These are phyloP conservation scores for Mycena leptocephala DNA, from an alignment of 768 basidiomycete genomes.

Conservation along the genomic window DNA sequence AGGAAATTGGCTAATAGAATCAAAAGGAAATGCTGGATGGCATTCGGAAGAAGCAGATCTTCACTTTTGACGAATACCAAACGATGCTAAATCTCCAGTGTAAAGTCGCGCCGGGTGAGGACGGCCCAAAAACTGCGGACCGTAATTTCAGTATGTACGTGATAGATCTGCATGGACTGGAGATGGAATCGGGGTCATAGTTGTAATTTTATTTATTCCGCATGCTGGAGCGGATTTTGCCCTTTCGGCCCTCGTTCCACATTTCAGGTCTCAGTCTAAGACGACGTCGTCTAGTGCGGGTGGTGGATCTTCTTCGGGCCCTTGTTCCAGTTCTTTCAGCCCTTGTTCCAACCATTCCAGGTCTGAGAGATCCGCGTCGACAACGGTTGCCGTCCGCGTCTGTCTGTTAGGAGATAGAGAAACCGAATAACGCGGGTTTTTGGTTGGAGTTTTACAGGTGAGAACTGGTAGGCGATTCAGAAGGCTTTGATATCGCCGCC, in stretches of 20 bases:
- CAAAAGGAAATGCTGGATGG: slow-evolving; percentile 83
- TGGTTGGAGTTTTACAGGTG: slow-evolving; percentile 45
- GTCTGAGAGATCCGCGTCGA: slow-evolving; percentile 1
- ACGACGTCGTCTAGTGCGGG: no score
- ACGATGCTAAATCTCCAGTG: slow-evolving; percentile 93
- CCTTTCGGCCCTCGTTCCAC: no score
- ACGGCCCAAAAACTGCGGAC: slow-evolving; percentile 69
- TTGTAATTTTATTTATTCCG: slow-evolving; percentile 32
- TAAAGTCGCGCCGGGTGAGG: slow-evolving; percentile 77
- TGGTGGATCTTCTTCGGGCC: slow-evolving; percentile 10
- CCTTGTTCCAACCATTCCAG: slow-evolving; percentile 23
- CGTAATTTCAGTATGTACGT: slow-evolving; percentile 90
- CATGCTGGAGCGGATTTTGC: not conserved
- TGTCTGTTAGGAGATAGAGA: slow-evolving; percentile 45
- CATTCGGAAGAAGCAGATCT: slow-evolving; percentile 74
- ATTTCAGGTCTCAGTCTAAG: no score
- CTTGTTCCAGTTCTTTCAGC: slow-evolving; percentile 2
- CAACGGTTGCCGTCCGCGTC: not conserved
- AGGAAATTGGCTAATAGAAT: not conserved
- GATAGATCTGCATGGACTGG: slow-evolving; percentile 91
- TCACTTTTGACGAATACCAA: slow-evolving; percentile 95
- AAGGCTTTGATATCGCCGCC: slow-evolving; percentile 73
- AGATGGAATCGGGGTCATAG: slow-evolving; percentile 62
- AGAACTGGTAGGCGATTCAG: slow-evolving; percentile 74
- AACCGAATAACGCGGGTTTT: slow-evolving; percentile 45